Percentiles rank a stretch among this genome's conserved stretches.
These are phyloP conservation scores for Cladosporium sp. DNA, from an alignment of 2,329 filamentous ascomycete genomes.

Conservation along the genomic window DNA sequence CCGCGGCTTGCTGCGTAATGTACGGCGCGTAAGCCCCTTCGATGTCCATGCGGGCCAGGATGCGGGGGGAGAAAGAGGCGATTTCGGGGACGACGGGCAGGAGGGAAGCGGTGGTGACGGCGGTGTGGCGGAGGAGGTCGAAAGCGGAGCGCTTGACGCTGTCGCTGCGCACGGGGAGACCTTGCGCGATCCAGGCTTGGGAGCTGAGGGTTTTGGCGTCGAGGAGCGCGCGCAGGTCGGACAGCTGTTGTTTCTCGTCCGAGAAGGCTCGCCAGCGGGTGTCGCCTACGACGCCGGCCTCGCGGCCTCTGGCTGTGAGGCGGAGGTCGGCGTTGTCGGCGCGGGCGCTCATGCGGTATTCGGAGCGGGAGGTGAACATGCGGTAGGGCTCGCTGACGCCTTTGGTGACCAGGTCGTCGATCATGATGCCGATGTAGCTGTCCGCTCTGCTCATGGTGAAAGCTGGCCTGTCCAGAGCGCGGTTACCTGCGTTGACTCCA, in stretches of 20 bases:
- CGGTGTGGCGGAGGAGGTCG: slow-evolving; percentile 68
- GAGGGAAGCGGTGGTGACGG: slow-evolving; percentile 54
- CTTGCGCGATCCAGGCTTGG: slow-evolving; percentile 60
- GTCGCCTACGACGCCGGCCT: slow-evolving; percentile 72
- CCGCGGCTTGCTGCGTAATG: slow-evolving; percentile 62
- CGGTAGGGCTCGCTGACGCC: slow-evolving; percentile 95
- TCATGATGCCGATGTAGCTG: slow-evolving; percentile 97
- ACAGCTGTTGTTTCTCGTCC: slow-evolving; percentile 61
- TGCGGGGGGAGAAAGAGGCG: slow-evolving; percentile 47
- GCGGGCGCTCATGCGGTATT: slow-evolving; percentile 87
- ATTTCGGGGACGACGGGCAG: slow-evolving; percentile 52
- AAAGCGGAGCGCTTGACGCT: slow-evolving; percentile 63
- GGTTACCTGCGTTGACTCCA: slow-evolving; percentile 88
- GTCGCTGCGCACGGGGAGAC: slow-evolving; percentile 64
- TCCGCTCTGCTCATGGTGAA: slow-evolving; percentile 73
- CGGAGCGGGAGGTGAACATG: slow-evolving; percentile 95
- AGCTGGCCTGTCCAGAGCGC: slow-evolving; percentile 58
- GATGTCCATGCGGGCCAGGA: slow-evolving; percentile 67
- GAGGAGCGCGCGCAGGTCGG: slow-evolving; percentile 58
- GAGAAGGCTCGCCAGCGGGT: slow-evolving; percentile 66
- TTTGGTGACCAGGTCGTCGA: slow-evolving; percentile 94
- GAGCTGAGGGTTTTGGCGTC: slow-evolving; percentile 52
- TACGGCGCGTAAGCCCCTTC: slow-evolving; percentile 86
- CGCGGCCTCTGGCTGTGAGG: slow-evolving; percentile 70
- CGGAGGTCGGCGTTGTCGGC: slow-evolving; percentile 91